Conservation (phyloP, 2,329 filamentous ascomycete genomes). For the Ophiostoma himal-ulmi region DNA sequence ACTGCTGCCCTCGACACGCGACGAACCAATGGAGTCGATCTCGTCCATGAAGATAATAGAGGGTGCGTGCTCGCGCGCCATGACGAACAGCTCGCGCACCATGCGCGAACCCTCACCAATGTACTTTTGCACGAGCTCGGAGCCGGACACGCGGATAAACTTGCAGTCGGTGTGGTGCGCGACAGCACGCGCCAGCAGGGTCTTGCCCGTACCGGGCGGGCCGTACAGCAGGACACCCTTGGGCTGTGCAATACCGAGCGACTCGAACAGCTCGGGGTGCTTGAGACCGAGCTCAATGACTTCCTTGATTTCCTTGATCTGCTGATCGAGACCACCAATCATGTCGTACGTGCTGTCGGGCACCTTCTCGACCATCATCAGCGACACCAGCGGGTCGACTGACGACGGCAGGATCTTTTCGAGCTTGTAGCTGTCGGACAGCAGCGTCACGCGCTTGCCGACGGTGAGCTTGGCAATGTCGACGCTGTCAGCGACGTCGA, state of each 20-base stretch:
- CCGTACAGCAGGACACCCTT: constrained; percentile 97
- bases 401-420: constrained; percentile 98
- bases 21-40: constrained; percentile 97
- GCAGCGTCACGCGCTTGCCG: constrained; percentile 92
- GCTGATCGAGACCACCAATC: constrained; percentile 97
- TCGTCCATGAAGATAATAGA: constrained; percentile 99
- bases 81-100: constrained; percentile 98
- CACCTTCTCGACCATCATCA: constrained; percentile 99
- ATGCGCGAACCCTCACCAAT: constrained; percentile 97
- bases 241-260: constrained; percentile 95
- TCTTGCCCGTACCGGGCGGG: constrained; percentile 95
- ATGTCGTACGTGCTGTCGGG: constrained; percentile 99
- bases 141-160: constrained; percentile 95
- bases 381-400: constrained; percentile 93
- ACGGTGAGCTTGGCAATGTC: constrained; percentile 94
- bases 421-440: constrained; percentile 97
- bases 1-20: constrained; percentile 89
- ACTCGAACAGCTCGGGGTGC: constrained; percentile 97
- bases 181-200: constrained; percentile 85
- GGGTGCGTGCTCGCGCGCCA: constrained; percentile 95
- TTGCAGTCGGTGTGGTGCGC: constrained; percentile 99
- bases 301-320: constrained; percentile 99
- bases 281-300: constrained; percentile 98
- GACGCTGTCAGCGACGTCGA: constrained; percentile 90
- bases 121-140: constrained; percentile 97